These are phyloP conservation scores for Xylaria castorea DNA, from an alignment of 495 filamentous ascomycete genomes.

Conservation along the genomic window DNA sequence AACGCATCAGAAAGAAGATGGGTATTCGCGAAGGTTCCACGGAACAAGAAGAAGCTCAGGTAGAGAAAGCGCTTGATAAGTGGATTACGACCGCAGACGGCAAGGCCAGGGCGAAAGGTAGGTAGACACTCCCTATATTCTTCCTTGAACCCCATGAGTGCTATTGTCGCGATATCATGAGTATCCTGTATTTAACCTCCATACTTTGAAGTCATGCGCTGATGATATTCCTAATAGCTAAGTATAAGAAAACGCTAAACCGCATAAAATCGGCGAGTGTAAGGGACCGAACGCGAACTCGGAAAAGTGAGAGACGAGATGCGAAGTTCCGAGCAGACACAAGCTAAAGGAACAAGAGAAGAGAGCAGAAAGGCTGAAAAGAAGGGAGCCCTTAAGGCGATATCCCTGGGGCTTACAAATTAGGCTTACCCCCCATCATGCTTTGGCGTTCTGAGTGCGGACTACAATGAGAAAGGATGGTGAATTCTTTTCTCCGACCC, in stretches of 20 bases:
- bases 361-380: too few species aligned
- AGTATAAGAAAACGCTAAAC: too few species aligned
- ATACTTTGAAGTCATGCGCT: neutral
- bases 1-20: constrained; percentile 30
- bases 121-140: neutral
- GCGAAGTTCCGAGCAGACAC: too few species aligned
- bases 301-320: too few species aligned
- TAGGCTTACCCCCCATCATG: neutral
- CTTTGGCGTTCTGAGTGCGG: neutral
- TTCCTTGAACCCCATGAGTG: neutral
- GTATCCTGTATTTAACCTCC: neutral
- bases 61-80: constrained; percentile 30
- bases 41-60: constrained; percentile 29
- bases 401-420: neutral
- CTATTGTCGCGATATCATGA: neutral
- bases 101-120: neutral
- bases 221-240: neutral
- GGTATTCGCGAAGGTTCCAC: constrained; percentile 26
- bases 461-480: neutral
- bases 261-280: too few species aligned
- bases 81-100: constrained; percentile 23
- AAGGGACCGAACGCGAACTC: too few species aligned
- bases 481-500: neutral
- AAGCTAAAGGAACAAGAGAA: too few species aligned
- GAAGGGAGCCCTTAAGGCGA: too few species aligned